Conservation (phyloP, 169 alveolate species). For the Plasmodium inui region DNA sequence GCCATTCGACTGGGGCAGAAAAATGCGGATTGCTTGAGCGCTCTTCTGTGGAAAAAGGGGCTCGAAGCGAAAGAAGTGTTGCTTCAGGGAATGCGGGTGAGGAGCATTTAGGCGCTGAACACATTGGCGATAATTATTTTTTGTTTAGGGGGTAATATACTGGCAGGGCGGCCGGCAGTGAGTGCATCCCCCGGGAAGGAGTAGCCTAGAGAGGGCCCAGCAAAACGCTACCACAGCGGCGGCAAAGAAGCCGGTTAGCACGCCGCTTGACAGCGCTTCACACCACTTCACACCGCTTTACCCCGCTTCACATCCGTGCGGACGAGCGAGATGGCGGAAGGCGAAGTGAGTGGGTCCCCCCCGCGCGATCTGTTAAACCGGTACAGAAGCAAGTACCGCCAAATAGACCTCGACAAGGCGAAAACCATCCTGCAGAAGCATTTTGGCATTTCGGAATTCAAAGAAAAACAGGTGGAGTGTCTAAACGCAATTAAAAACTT, state of each 20-base stretch:
- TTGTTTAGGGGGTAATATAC: not conserved
- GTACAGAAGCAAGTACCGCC: constrained; percentile 40
- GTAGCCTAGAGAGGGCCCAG: not conserved
- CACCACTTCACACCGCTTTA: too few species aligned
- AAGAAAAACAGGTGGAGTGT: constrained; percentile 93
- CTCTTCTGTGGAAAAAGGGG: not conserved
- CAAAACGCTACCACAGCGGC: not conserved
- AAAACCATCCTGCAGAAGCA: constrained; percentile 28
- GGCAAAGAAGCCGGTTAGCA: not conserved
- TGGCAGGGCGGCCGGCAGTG: too few species aligned
- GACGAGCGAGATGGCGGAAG: not conserved
- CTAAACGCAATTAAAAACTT: constrained; percentile 91
- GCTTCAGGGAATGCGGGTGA: not conserved
- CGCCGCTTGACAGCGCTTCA: not conserved
- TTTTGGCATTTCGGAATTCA: constrained; percentile 78
- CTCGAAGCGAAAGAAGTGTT: not conserved
- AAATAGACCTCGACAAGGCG: constrained; percentile 44
- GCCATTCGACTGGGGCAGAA: not conserved
- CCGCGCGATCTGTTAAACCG: not conserved
- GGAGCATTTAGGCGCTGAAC: not conserved
- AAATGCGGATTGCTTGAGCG: not conserved
- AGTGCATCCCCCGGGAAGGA: too few species aligned
- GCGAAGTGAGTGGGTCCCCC: not conserved
- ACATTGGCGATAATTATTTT: not conserved
- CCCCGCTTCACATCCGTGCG: not conserved